Percentiles rank a stretch among this genome's conserved stretches.
These are phyloP conservation scores for Galerina marginata DNA, from an alignment of 768 basidiomycete species.

Conservation along the genomic window DNA sequence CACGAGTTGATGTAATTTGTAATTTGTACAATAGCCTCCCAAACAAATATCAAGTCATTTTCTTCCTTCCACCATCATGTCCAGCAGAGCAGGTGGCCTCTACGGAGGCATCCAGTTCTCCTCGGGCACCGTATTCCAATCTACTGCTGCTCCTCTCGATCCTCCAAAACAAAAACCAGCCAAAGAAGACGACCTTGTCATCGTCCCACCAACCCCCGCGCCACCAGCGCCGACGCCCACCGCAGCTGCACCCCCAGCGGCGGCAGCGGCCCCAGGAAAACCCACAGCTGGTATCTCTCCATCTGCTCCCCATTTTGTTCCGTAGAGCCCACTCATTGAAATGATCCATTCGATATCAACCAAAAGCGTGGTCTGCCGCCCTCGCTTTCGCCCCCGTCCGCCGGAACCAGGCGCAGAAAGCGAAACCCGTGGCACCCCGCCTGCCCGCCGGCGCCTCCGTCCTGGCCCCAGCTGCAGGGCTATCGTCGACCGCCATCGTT, in stretches of 20 bases:
- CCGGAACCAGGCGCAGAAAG: slow-evolving; percentile 59
- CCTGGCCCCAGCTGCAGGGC: slow-evolving; percentile 35
- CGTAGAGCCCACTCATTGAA: slow-evolving; percentile 65
- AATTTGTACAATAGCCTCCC: slow-evolving; percentile 6
- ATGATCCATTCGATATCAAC: slow-evolving; percentile 38
- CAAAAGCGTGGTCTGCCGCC: slow-evolving; percentile 85
- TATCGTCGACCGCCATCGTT: slow-evolving; percentile 67
- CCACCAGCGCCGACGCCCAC: slow-evolving; percentile 20
- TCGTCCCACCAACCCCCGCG: slow-evolving; percentile 16
- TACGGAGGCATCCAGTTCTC: slow-evolving; percentile 91
- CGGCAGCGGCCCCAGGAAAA: slow-evolving; percentile 42
- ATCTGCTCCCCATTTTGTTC: slow-evolving; percentile 51
- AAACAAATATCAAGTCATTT: slow-evolving; percentile 9
- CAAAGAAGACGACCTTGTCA: slow-evolving; percentile 17
- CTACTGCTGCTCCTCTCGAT: slow-evolving; percentile 28
- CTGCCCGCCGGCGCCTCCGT: slow-evolving; percentile 70
- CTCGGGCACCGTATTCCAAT: slow-evolving; percentile 59
- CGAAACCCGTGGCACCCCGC: slow-evolving; percentile 57
- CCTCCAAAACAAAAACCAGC: slow-evolving; percentile 19
- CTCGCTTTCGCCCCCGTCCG: slow-evolving; percentile 89
- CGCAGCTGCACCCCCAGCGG: slow-evolving; percentile 24
- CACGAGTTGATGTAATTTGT: slow-evolving; percentile 40
- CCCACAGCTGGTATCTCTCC: slow-evolving; percentile 64
- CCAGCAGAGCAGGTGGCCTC: slow-evolving; percentile 80
- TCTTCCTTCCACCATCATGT: slow-evolving; percentile 53